phyloP scores from a whole-genome alignment of 768 basidiomycete genomes.

The Chalciporus piperatus region DNA sequence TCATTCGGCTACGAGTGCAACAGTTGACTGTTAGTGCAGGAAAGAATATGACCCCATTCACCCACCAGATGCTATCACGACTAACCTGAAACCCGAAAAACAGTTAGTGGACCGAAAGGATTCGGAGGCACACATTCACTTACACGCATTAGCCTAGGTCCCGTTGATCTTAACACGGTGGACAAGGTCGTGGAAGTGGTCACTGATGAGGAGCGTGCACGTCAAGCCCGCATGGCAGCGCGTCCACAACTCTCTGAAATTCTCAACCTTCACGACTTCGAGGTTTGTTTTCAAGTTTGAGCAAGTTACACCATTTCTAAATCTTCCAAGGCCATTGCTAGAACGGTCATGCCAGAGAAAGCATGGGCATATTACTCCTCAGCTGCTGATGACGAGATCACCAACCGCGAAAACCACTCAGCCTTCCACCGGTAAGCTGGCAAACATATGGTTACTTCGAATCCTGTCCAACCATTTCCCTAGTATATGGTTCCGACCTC shows the following conservation, averaged over 20 bases:
- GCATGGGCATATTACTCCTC: constrained; percentile 98
- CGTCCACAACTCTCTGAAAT: constrained; percentile 77
- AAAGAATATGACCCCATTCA: constrained; percentile 88
- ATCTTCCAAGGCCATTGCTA: constrained; percentile 69
- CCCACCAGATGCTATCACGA: constrained; percentile 76
- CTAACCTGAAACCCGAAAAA: constrained; percentile 79
- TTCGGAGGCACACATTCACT: background rate
- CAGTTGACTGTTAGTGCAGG: constrained; percentile 32
- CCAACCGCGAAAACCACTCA: constrained; percentile 82
- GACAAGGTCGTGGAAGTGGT: constrained; percentile 60
- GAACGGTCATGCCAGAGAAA: constrained; percentile 74
- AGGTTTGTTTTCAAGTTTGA: constrained; percentile 43
- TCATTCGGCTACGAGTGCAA: background rate
- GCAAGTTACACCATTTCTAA: constrained; percentile 8
- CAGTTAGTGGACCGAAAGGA: constrained; percentile 46
- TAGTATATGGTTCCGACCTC: constrained; percentile 89
- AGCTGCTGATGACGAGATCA: constrained; percentile 96
- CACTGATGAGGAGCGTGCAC: constrained; percentile 68
- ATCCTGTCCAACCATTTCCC: background rate
- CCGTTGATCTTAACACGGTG: constrained; percentile 66
- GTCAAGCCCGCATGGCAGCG: constrained; percentile 56
- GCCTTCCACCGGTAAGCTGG: constrained; percentile 77
- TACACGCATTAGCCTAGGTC: constrained; percentile 53
- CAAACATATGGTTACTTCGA: background rate
- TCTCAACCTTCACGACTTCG: constrained; percentile 92